Percentiles rank a stretch among this genome's conserved stretches.
phyloP scores from a whole-genome alignment of 2,329 filamentous ascomycete species.

The Arthrobotrys entomopaga region DNA sequence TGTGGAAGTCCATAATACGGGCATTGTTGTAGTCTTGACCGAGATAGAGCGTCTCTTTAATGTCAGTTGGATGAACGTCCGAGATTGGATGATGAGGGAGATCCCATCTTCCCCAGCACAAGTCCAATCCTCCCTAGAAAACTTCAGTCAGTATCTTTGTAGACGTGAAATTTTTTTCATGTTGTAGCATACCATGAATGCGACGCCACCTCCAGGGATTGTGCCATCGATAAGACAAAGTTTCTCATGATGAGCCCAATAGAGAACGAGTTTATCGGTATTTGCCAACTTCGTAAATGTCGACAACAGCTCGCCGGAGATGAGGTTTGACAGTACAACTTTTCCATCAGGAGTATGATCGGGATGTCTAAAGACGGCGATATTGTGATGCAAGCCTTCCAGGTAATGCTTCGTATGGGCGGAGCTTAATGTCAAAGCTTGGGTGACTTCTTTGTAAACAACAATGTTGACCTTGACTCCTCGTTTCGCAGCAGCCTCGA shows the following conservation, averaged over 20 bases:
- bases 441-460: conserved; percentile 90
- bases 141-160: conserved; percentile 2
- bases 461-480: conserved; percentile 87
- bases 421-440: conserved; percentile 65
- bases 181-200: conserved; percentile 75
- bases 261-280: conserved; percentile 82
- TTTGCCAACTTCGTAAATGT: conserved; percentile 67
- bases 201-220: conserved; percentile 63
- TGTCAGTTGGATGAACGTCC: conserved; percentile 80
- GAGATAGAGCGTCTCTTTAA: conserved; percentile 81
- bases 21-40: conserved; percentile 96
- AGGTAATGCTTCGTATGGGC: conserved; percentile 81
- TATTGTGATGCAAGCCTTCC: conserved; percentile 81
- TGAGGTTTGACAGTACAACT: conserved; percentile 42
- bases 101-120: conserved; percentile 90
- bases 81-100: conserved; percentile 86
- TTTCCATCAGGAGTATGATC: conserved; percentile 70
- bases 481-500: conserved; percentile 81
- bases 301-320: conserved; percentile 30
- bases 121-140: conserved; percentile 72
- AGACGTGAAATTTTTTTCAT: not conserved
- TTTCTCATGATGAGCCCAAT: conserved; percentile 95
- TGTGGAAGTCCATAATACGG: conserved; percentile 80
- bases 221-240: conserved; percentile 82
- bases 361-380: conserved; percentile 88